A percentile compares a stretch with the other conserved stretches of the same genome.
These are phyloP conservation scores for Tulasnella sp. DNA, from an alignment of 768 basidiomycete species.

Conservation along the genomic window DNA sequence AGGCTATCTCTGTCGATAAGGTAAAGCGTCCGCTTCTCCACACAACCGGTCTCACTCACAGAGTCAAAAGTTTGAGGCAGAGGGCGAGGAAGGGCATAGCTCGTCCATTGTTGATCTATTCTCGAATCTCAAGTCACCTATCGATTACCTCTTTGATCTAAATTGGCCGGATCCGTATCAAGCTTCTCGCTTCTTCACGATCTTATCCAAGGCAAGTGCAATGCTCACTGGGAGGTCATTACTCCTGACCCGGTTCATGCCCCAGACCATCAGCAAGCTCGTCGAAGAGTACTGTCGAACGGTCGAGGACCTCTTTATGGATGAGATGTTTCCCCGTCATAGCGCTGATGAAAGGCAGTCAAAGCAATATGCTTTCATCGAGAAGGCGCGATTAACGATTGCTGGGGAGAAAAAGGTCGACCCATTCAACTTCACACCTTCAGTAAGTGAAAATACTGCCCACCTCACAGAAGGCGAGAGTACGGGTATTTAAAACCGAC, in stretches of 20 bases:
- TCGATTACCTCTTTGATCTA: conserved; percentile 80
- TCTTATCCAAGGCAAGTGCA: conserved; percentile 68
- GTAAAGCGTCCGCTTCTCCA: conserved; percentile 41
- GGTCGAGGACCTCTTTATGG: conserved; percentile 84
- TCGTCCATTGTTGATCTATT: conserved; percentile 98
- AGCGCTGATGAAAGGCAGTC: conserved; percentile 67
- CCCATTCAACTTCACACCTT: conserved; percentile 88
- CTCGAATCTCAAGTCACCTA: conserved; percentile 86
- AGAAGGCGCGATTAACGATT: conserved; percentile 76
- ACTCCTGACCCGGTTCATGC: not conserved
- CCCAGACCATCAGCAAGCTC: conserved; percentile 83
- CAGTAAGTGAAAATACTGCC: conserved; percentile 36
- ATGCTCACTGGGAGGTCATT: not conserved
- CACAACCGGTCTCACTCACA: not conserved
- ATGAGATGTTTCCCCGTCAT: conserved; percentile 90
- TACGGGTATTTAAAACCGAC: not conserved
- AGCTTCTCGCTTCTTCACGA: conserved; percentile 84
- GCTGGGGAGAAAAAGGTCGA: conserved; percentile 87
- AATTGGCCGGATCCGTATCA: conserved; percentile 92
- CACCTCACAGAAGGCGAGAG: not conserved
- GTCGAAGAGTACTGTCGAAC: conserved; percentile 87
- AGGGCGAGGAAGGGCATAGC: conserved; percentile 77
- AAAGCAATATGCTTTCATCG: conserved; percentile 78
- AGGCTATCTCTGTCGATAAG: conserved; percentile 82
- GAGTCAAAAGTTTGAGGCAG: conserved; percentile 64